phyloP scores from a whole-genome alignment of 805 yeast species.

The Wickerhamiella dianesei region DNA sequence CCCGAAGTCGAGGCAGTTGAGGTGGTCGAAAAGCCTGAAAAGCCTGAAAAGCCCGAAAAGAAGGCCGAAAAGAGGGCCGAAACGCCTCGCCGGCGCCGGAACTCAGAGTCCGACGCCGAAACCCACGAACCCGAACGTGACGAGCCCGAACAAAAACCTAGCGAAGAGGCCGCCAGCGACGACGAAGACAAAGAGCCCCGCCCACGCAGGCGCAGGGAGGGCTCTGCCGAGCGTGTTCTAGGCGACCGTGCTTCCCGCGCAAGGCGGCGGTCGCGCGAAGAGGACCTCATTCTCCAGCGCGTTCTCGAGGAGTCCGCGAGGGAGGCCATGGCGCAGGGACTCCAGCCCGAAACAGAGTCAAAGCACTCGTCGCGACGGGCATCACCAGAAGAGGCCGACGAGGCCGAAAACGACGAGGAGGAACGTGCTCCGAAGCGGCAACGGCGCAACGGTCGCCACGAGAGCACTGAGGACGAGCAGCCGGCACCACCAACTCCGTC shows the following conservation, averaged over 20 bases:
- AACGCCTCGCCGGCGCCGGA: conserved; percentile 21
- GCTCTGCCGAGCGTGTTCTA: neutral
- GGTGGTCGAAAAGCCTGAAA: neutral
- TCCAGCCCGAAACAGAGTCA: neutral
- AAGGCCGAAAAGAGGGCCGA: conserved; percentile 5
- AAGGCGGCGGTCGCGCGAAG: conserved; percentile 25
- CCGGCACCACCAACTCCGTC: neutral
- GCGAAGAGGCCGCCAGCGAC: neutral
- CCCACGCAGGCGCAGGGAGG: neutral
- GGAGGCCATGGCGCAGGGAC: conserved; percentile 18
- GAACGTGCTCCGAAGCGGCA: neutral
- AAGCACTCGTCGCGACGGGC: conserved; percentile 13
- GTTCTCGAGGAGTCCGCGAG: conserved; percentile 30
- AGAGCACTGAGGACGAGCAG: neutral
- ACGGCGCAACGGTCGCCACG: neutral
- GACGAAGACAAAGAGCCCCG: neutral
- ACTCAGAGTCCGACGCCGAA: neutral
- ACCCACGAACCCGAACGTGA: neutral
- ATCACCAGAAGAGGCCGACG: conserved; percentile 19
- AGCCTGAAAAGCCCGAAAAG: conserved; percentile 1
- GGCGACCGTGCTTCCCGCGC: conserved; percentile 7
- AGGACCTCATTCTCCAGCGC: conserved; percentile 28
- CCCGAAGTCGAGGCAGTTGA: neutral
- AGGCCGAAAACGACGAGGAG: conserved; percentile 3
- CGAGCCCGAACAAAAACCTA: neutral